These are phyloP conservation scores for Cubamyces sp. DNA, from an alignment of 768 basidiomycete species.

Conservation along the genomic window DNA sequence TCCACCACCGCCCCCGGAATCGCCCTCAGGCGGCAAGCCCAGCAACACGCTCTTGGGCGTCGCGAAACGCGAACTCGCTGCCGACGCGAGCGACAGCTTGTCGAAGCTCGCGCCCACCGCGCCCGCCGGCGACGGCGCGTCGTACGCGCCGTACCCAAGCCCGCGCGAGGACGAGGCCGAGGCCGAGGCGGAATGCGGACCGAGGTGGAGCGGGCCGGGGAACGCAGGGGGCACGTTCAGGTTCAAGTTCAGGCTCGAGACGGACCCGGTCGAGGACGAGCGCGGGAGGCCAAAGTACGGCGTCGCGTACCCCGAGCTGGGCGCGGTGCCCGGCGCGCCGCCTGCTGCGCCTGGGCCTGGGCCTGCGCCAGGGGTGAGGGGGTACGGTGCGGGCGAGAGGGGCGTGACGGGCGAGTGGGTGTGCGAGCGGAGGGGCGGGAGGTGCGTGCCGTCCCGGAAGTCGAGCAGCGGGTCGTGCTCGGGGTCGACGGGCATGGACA, in stretches of 20 bases:
- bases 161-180: too few species aligned
- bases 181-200: background rate
- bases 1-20: conserved; percentile 12
- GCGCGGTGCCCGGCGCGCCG: background rate
- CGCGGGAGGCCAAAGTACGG: conserved; percentile 24
- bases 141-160: conserved; percentile 1
- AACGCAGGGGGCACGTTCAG: conserved; percentile 3
- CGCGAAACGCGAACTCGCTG: conserved; percentile 27
- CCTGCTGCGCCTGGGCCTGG: background rate
- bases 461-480: conserved; percentile 23
- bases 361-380: conserved; percentile 13
- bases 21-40: conserved; percentile 30
- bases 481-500: background rate
- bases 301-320: conserved; percentile 23
- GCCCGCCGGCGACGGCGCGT: conserved; percentile 21
- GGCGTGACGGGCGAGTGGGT: conserved; percentile 14
- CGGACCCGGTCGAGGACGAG: conserved; percentile 15
- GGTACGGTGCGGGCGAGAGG: conserved; percentile 20
- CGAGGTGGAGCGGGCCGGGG: conserved; percentile 25
- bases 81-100: conserved; percentile 30
- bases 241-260: conserved; percentile 16
- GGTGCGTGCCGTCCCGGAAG: conserved; percentile 19
- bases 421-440: conserved; percentile 17
- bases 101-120: conserved; percentile 27
- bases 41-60: conserved; percentile 29